Base-by-base conservation (phyloP, 768 basidiomycete species). In the Dentipellis fragilis region DNA sequence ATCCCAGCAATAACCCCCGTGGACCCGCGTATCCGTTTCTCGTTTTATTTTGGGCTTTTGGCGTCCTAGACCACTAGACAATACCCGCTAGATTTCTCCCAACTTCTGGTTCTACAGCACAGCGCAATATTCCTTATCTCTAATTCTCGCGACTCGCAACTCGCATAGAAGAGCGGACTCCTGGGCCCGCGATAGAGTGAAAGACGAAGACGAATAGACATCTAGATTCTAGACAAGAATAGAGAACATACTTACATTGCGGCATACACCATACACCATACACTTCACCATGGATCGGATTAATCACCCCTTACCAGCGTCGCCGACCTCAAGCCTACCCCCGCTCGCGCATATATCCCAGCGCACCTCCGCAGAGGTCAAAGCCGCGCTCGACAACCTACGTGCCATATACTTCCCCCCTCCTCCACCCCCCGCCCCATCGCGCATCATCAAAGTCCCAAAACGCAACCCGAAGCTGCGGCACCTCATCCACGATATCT, bases 381-480 rank as follows among this genome's bases (percentile, higher is more conserved):
- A 65, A 21, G 59, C 64, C 16, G 74, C 78, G 1, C 65, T 86
- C 3, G 57, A 61, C 42, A 74, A 73, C 38, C 66, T 89, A 12
- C 69, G 71, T 2, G 59, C 66, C 1, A 67, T 88, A 6, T 88
- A 87, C 66, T 79, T 77, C 66, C 75, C 76, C 11, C 65, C 66
- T 9, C 59, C 67, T 40, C 54, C 37, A 58, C 66, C 10, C 51
- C 54, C 61, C 23, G 58, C 68, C 38, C 70, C 65, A 51, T 64
- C 62, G 53, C 67, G 63, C 59, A 65, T 49, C 14, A 56, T 49
- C 48, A 49, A 22, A 14, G 14, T 49, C 48, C 10, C 48, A 22
- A 49, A 49, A 22, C 29, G 48, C 22, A 29, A 22, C 14, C 22
- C 16, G 19, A 22, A 66, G 42, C 57, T 58, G 10, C 67, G 67